Evolutionary conservation across 345 rosid genomes (phyloP).

Genomic region (Salix suchowensis): DNA sequence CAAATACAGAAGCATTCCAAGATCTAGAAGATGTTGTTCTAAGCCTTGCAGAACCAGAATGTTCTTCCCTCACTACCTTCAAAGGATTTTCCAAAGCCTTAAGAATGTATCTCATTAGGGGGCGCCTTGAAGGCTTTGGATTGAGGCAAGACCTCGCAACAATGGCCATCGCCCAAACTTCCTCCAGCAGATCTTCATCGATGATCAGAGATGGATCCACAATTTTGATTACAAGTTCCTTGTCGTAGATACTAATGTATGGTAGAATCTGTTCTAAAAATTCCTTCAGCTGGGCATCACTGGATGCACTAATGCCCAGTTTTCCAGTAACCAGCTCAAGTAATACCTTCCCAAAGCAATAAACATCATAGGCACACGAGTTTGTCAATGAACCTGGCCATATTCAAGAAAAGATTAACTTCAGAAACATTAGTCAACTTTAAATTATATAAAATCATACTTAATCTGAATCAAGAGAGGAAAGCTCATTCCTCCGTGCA

Average conservation of each 20-base stretch:
- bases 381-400: slow-evolving; percentile 55
- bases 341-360: slow-evolving; percentile 93
- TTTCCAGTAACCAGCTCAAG: slow-evolving; percentile 94
- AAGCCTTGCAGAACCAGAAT: slow-evolving; percentile 62
- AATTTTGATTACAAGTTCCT: slow-evolving; percentile 85
- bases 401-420: slow-evolving; percentile 9
- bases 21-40: slow-evolving; percentile 86
- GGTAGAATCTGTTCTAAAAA: slow-evolving; percentile 70
- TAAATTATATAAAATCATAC: background rate
- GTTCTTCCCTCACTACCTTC: slow-evolving; percentile 86
- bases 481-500: background rate
- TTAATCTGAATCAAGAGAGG: background rate
- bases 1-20: slow-evolving; percentile 88
- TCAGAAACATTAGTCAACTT: slow-evolving; percentile 13
- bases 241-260: slow-evolving; percentile 76
- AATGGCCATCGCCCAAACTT: slow-evolving; percentile 99
- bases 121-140: slow-evolving; percentile 87
- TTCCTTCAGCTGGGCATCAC: slow-evolving; percentile 55
- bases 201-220: slow-evolving; percentile 82
- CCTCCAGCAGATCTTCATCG: slow-evolving; percentile 91
- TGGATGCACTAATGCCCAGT: slow-evolving; percentile 70
- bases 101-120: slow-evolving; percentile 84
- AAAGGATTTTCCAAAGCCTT: slow-evolving; percentile 91
- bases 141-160: slow-evolving; percentile 93
- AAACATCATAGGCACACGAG: slow-evolving; percentile 74